phyloP scores from a whole-genome alignment of 2,329 filamentous ascomycete genomes.

The Aspergillus cejpii region DNA sequence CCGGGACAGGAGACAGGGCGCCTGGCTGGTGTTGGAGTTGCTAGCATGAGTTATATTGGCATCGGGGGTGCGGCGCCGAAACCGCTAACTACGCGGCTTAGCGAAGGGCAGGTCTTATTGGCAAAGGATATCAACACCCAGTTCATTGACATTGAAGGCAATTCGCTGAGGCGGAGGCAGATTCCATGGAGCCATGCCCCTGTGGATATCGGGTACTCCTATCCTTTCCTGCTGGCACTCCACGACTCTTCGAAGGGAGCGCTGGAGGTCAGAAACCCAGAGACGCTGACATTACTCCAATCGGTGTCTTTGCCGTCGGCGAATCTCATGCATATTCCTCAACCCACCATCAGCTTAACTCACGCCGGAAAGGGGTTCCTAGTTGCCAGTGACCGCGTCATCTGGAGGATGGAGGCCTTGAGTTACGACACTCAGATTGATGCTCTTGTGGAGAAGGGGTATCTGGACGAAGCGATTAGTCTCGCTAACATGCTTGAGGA shows the following conservation, averaged over 20 bases:
- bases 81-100: constrained; percentile 74
- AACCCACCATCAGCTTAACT: constrained; percentile 86
- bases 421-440: constrained; percentile 87
- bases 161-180: constrained; percentile 72
- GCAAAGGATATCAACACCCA: constrained; percentile 96
- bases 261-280: constrained; percentile 85
- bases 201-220: constrained; percentile 89
- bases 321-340: constrained; percentile 79
- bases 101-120: constrained; percentile 78
- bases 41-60: constrained; percentile 94
- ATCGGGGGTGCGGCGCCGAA: constrained; percentile 87
- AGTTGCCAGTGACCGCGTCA: constrained; percentile 79
- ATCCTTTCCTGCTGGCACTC: constrained; percentile 86
- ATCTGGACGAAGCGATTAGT: constrained; percentile 88
- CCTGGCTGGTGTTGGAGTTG: constrained; percentile 75
- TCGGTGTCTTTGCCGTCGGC: constrained; percentile 75
- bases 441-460: constrained; percentile 64
- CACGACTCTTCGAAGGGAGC: constrained; percentile 76
- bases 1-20: constrained; percentile 61
- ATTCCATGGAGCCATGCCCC: constrained; percentile 88
- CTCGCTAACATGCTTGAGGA: constrained; percentile 86
- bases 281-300: constrained; percentile 84
- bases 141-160: constrained; percentile 80
- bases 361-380: constrained; percentile 95
- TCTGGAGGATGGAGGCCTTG: constrained; percentile 94